These are phyloP conservation scores for Trypethelium eluteriae DNA, from an alignment of 495 filamentous ascomycete species.

Conservation along the genomic window DNA sequence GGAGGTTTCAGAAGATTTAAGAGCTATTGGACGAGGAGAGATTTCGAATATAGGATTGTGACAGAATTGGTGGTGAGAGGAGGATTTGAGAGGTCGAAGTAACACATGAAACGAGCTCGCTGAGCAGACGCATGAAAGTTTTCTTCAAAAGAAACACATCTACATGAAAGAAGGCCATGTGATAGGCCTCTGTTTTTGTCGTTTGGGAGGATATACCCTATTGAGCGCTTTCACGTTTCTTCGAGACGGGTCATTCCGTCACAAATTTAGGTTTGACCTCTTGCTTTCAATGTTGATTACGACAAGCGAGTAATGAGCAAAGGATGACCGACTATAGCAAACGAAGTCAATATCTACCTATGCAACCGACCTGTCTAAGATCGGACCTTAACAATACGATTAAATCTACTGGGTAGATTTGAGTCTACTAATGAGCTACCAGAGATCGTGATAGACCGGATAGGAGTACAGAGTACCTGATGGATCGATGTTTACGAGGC, in stretches of 20 bases:
- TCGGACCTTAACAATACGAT: too few species aligned
- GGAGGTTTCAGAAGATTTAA: background rate
- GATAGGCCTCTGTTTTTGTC: background rate
- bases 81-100: background rate
- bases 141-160: background rate
- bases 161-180: background rate
- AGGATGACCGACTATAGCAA: too few species aligned
- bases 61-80: background rate
- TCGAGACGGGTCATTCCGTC: background rate
- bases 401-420: too few species aligned
- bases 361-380: too few species aligned
- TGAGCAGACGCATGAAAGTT: background rate
- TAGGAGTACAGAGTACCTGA: too few species aligned
- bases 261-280: background rate
- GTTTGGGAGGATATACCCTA: conserved; percentile 6
- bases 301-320: background rate
- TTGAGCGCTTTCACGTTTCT: background rate
- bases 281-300: background rate
- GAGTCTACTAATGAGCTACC: too few species aligned
- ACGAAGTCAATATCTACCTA: too few species aligned
- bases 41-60: background rate
- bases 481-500: too few species aligned
- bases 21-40: background rate
- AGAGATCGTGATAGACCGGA: too few species aligned
- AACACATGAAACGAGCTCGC: too few species aligned